Percentiles rank a stretch among this genome's conserved stretches.
Evolutionary conservation across 2,329 filamentous ascomycete genomes (phyloP).

Genomic region (Verticillium dahliae): DNA sequence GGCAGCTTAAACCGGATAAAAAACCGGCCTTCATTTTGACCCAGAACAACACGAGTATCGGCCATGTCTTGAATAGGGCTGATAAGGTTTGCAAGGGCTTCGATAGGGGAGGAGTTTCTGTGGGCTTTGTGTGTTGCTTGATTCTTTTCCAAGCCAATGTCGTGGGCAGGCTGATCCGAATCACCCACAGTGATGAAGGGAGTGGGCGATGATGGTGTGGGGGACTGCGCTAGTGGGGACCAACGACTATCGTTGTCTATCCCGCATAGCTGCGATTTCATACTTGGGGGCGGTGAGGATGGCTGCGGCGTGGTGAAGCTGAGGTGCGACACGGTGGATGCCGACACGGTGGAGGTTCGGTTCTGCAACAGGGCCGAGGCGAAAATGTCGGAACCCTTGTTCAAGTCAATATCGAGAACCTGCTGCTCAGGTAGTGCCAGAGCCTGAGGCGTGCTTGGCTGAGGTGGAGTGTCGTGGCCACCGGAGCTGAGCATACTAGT

Average conservation of each 20-base stretch:
- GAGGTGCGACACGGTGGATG: not conserved
- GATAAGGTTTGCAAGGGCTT: not conserved
- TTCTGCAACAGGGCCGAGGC: not conserved
- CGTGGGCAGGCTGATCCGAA: too few species aligned
- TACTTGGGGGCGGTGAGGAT: not conserved
- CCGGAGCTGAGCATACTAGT: not conserved
- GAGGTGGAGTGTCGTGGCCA: not conserved
- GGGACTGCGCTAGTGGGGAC: not conserved
- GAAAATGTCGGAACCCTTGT: constrained; percentile 1
- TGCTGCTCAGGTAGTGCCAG: not conserved
- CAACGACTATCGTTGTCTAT: not conserved
- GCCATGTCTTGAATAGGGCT: not conserved
- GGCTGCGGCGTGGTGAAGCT: not conserved
- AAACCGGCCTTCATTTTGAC: constrained; percentile 2
- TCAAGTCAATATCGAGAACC: constrained; percentile 1
- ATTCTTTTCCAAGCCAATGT: too few species aligned
- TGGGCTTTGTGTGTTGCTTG: too few species aligned
- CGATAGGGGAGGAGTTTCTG: not conserved
- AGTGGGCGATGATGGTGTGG: not conserved
- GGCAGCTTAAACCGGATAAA: constrained; percentile 11
- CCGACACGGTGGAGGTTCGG: not conserved
- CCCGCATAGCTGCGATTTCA: not conserved
- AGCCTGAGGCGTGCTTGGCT: not conserved
- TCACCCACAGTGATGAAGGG: not conserved
- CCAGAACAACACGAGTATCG: constrained; percentile 1